Base-by-base conservation (phyloP, 1,284 basidiomycete genomes). In the Ustilago lituana region DNA sequence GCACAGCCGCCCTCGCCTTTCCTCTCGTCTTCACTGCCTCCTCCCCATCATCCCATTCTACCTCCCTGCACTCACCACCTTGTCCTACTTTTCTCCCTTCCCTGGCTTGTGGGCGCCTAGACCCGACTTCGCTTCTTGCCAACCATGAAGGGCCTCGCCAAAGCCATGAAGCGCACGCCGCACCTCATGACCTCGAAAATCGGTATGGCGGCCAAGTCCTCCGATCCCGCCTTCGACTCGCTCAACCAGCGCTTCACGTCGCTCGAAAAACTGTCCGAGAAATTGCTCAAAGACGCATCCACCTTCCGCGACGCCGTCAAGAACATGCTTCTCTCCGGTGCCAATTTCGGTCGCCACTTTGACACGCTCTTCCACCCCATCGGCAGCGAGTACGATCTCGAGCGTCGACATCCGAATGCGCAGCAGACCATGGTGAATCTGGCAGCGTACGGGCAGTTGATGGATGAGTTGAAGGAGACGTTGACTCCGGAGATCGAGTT, bases 401-500 rank as follows among this genome's bases (percentile, higher is more conserved):
- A 89, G 35, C 86, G 86, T 39, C 92, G 90, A 75, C 86, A 94
- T 79, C 92, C 94, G 1, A 87, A 91, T 14, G 85, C 91, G 1
- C 87, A 86, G 38, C 87, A 89, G 52, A 96, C 94, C 0, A 86
- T 98, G 70, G 85, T 88, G 77, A 91, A 91, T 83, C 88, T 94
- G 59, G 86, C 86, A 23, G 84, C 87, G 64, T 92, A 91, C 81
- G 86, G 90, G 77, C 84, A 84, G 36, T 84, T 89, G 19, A 89
- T 97, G 88, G 90, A 92, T 57, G 94, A 97, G 80, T 85, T 98
- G 60, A 88, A 88, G 63, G 83, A 84, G 8, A 87, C 91, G 1
- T 86, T 98, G 41, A 85, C 88, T 2, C 96, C 96, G 15, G 96
- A 99, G 84, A 86, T 98, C 20, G 95, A 99, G 82, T 86, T 99